Evolutionary conservation across 306 rosid species (phyloP).

Genomic region (apple (Malus domestica)): DNA sequence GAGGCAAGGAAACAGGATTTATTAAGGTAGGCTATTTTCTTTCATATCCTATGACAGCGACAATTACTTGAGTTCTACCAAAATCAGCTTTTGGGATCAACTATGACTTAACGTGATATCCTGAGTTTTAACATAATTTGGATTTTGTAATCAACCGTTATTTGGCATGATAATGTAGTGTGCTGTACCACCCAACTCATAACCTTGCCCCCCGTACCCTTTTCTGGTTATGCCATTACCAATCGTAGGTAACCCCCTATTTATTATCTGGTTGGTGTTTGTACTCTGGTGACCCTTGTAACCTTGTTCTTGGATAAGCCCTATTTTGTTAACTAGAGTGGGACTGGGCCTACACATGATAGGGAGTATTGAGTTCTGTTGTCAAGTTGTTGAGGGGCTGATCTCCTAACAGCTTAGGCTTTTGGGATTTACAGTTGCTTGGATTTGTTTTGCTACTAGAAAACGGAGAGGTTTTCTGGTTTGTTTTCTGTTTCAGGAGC

Average conservation of each 20-base stretch:
- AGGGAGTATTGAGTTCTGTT: not conserved
- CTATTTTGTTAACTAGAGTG: not conserved
- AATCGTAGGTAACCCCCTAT: not conserved
- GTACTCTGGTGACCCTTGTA: not conserved
- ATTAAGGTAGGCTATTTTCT: not conserved
- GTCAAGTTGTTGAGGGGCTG: not conserved
- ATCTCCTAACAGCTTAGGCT: slow-evolving; percentile 6
- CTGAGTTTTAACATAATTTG: not conserved
- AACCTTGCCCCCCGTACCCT: not conserved
- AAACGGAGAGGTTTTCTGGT: not conserved
- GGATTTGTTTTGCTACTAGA: not conserved
- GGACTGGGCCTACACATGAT: not conserved
- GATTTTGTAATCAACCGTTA: not conserved
- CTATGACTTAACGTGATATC: not conserved
- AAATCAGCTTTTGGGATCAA: not conserved
- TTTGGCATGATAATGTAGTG: not conserved
- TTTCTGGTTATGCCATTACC: not conserved
- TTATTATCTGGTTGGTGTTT: not conserved
- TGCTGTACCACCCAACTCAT: not conserved
- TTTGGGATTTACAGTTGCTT: not conserved
- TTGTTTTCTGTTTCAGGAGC: not conserved
- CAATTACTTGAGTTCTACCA: not conserved
- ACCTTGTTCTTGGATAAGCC: not conserved
- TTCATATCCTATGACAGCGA: not conserved
- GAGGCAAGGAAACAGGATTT: not conserved